Percentiles rank a stretch among this genome's conserved stretches.
Evolutionary conservation across 805 yeast genomes (phyloP).

Genomic region (Middelhovenomyces tepae): DNA sequence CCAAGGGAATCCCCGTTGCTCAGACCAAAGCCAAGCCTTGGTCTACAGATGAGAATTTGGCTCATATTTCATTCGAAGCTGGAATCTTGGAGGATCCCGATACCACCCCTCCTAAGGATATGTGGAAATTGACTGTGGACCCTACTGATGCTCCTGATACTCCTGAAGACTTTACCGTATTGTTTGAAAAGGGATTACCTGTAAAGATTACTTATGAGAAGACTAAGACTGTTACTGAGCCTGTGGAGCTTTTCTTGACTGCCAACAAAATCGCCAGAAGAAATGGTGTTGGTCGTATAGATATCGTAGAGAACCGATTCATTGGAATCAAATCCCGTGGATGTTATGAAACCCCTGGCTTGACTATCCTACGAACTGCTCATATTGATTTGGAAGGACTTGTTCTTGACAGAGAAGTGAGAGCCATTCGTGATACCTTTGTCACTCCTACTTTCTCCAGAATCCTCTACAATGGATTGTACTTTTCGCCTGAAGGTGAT

Average conservation of each 20-base stretch:
- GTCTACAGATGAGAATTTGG: constrained; percentile 99
- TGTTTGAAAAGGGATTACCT: constrained; percentile 82
- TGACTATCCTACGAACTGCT: constrained; percentile 85
- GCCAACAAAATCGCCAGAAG: constrained; percentile 96
- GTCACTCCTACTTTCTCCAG: constrained; percentile 89
- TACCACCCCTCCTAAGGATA: constrained; percentile 98
- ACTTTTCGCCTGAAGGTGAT: constrained; percentile 98
- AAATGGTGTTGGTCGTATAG: constrained; percentile 99
- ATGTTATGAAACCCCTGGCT: constrained; percentile 98
- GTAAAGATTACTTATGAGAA: constrained; percentile 59
- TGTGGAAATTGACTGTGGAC: constrained; percentile 98
- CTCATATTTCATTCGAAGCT: constrained; percentile 98
- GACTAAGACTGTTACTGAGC: constrained; percentile 60
- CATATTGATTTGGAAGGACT: constrained; percentile 97
- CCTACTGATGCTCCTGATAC: constrained; percentile 90
- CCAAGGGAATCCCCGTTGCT: constrained; percentile 85
- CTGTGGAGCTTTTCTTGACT: constrained; percentile 84
- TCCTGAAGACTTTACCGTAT: constrained; percentile 83
- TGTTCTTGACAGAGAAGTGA: constrained; percentile 93
- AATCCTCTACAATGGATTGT: constrained; percentile 91
- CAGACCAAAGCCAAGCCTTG: constrained; percentile 99
- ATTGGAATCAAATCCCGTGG: constrained; percentile 99
- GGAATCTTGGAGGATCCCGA: constrained; percentile 99
- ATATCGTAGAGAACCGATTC: constrained; percentile 97
- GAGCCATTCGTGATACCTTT: constrained; percentile 92